Percentiles rank a stretch among this genome's conserved stretches.
Conservation (phyloP, 192 early-diverging fungal species). For the Podila verticillata region DNA sequence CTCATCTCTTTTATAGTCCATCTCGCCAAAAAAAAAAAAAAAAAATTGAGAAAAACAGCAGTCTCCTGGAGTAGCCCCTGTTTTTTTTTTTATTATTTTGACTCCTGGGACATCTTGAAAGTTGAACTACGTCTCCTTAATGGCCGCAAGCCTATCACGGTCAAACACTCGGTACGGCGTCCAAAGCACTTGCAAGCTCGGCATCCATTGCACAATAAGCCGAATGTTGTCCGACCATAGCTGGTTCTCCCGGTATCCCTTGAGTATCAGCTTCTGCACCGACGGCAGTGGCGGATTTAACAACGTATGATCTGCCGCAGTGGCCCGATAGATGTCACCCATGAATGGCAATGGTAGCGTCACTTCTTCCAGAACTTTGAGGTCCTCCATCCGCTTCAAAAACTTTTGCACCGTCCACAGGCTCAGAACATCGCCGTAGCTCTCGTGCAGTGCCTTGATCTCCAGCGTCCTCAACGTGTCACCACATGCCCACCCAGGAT, state of each 20-base stretch:
- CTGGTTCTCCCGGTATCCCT: too few species aligned
- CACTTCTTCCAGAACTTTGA: not conserved
- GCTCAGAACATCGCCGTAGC: not conserved
- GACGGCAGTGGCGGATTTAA: too few species aligned
- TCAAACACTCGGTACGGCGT: too few species aligned
- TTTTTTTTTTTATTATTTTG: not conserved
- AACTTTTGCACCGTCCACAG: not conserved
- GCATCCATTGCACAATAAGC: too few species aligned
- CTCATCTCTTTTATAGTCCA: constrained; percentile 23
- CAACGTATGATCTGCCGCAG: too few species aligned
- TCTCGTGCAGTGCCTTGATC: not conserved
- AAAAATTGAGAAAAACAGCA: not conserved
- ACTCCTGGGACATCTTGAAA: not conserved
- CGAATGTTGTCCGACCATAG: too few species aligned
- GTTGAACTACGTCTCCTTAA: too few species aligned
- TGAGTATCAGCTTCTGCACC: too few species aligned
- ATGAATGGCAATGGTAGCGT: not conserved
- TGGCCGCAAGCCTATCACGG: too few species aligned
- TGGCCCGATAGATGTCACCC: not conserved
- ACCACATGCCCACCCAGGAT: not conserved
- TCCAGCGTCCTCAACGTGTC: not conserved
- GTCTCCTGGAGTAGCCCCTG: not conserved
- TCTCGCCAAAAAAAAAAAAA: not conserved
- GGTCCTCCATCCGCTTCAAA: not conserved
- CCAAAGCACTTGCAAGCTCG: too few species aligned